Percentiles rank a stretch among this genome's conserved stretches.
phyloP scores from a whole-genome alignment of 2,329 filamentous ascomycete species.

The Trichoderma afroharzianum region DNA sequence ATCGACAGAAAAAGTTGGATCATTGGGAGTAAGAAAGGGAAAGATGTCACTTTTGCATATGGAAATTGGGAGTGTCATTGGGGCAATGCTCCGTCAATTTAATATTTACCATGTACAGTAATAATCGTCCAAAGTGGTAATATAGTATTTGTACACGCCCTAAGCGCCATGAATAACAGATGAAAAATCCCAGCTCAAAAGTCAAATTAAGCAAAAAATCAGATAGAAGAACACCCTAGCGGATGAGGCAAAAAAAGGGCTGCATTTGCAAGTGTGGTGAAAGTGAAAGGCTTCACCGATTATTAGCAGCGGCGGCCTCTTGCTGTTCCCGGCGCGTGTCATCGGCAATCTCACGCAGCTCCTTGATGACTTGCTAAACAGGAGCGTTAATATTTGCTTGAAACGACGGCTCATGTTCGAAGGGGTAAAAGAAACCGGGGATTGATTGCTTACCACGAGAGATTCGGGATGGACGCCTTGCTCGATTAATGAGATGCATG shows the following conservation, averaged over 20 bases:
- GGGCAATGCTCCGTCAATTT: not conserved
- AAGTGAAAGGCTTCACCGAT: not conserved
- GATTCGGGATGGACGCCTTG: constrained; percentile 96
- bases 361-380: constrained; percentile 55
- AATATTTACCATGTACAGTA: constrained; percentile 7
- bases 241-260: not conserved
- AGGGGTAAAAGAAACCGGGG: not conserved
- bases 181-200: constrained; percentile 10
- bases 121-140: not conserved
- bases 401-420: not conserved
- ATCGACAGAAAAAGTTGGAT: not conserved
- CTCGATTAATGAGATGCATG: constrained; percentile 95
- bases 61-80: not conserved
- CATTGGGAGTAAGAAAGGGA: not conserved
- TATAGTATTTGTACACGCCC: not conserved
- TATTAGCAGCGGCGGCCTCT: constrained; percentile 7
- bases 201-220: not conserved
- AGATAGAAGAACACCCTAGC: not conserved
- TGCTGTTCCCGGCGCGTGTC: constrained; percentile 38
- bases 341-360: constrained; percentile 55
- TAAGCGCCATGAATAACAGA: not conserved
- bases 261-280: not conserved
- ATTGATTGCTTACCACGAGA: constrained; percentile 65
- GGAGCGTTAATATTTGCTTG: not conserved
- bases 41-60: not conserved